These are phyloP conservation scores for Pyrenochaeta sp. DNA, from an alignment of 2,329 filamentous ascomycete genomes.

Conservation along the genomic window DNA sequence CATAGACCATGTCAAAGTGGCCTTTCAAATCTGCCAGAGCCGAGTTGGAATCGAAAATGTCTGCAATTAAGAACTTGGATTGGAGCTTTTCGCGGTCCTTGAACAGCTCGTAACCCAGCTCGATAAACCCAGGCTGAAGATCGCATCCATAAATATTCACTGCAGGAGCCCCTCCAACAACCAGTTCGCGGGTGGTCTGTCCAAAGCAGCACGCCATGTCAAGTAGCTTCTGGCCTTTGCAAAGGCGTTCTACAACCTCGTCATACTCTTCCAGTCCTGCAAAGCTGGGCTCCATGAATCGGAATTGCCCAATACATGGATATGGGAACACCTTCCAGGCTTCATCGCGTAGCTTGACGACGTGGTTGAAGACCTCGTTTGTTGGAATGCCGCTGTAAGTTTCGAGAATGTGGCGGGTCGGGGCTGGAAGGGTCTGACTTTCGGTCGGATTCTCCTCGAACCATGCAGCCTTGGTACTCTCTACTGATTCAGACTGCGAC, in stretches of 20 bases:
- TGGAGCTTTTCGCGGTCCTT: slow-evolving; percentile 50
- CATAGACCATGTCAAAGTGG: slow-evolving; percentile 51
- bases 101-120: slow-evolving; percentile 59
- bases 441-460: slow-evolving; percentile 36
- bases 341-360: slow-evolving; percentile 36
- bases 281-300: slow-evolving; percentile 42
- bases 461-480: slow-evolving; percentile 24
- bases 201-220: slow-evolving; percentile 58
- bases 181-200: slow-evolving; percentile 54
- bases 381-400: slow-evolving; percentile 47
- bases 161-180: slow-evolving; percentile 49
- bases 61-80: slow-evolving; percentile 60
- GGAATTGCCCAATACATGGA: slow-evolving; percentile 44
- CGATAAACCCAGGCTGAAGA: slow-evolving; percentile 55
- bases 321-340: slow-evolving; percentile 40
- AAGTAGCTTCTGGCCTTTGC: slow-evolving; percentile 41
- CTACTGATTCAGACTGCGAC: slow-evolving; percentile 1
- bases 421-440: slow-evolving; percentile 26
- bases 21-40: slow-evolving; percentile 34
- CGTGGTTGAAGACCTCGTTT: slow-evolving; percentile 42
- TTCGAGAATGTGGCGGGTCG: slow-evolving; percentile 45
- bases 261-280: slow-evolving; percentile 26
- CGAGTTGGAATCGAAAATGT: slow-evolving; percentile 53
- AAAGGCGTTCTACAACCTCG: slow-evolving; percentile 38
- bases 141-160: slow-evolving; percentile 53